phyloP scores from a whole-genome alignment of 495 filamentous ascomycete genomes.

The Trichoderma virens region DNA sequence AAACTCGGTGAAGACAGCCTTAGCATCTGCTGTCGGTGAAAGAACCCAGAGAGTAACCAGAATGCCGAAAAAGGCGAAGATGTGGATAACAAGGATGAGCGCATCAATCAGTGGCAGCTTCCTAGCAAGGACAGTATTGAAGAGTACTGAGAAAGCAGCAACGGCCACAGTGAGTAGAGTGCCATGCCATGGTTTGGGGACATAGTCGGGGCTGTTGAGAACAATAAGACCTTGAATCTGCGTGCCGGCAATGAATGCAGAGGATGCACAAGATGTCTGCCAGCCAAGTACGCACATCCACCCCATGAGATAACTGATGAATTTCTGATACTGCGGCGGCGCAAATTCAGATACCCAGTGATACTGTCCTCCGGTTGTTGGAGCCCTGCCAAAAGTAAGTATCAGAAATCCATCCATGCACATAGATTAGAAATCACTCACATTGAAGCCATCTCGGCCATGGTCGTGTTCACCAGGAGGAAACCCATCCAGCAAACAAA shows the following conservation, averaged over 20 bases:
- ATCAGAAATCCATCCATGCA: background rate
- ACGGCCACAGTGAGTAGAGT: slow-evolving; percentile 51
- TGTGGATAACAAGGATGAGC: slow-evolving; percentile 52
- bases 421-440: background rate
- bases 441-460: slow-evolving; percentile 26
- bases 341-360: slow-evolving; percentile 55
- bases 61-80: slow-evolving; percentile 54
- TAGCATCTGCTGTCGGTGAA: slow-evolving; percentile 35
- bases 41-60: slow-evolving; percentile 52
- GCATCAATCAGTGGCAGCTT: slow-evolving; percentile 50
- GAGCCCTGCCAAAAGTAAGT: slow-evolving; percentile 13
- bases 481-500: slow-evolving; percentile 22
- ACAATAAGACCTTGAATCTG: slow-evolving; percentile 54
- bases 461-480: slow-evolving; percentile 18
- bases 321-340: slow-evolving; percentile 44
- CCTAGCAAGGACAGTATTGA: slow-evolving; percentile 49
- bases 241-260: slow-evolving; percentile 47
- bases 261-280: slow-evolving; percentile 48
- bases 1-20: slow-evolving; percentile 46
- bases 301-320: slow-evolving; percentile 52
- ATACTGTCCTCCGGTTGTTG: slow-evolving; percentile 29
- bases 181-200: slow-evolving; percentile 50
- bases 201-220: slow-evolving; percentile 40
- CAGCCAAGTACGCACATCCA: slow-evolving; percentile 56
- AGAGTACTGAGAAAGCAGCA: slow-evolving; percentile 39